Percentiles rank a stretch among this genome's conserved stretches.
These are phyloP conservation scores for Trichophyton verrucosum DNA, from an alignment of 2,329 filamentous ascomycete genomes.

Conservation along the genomic window DNA sequence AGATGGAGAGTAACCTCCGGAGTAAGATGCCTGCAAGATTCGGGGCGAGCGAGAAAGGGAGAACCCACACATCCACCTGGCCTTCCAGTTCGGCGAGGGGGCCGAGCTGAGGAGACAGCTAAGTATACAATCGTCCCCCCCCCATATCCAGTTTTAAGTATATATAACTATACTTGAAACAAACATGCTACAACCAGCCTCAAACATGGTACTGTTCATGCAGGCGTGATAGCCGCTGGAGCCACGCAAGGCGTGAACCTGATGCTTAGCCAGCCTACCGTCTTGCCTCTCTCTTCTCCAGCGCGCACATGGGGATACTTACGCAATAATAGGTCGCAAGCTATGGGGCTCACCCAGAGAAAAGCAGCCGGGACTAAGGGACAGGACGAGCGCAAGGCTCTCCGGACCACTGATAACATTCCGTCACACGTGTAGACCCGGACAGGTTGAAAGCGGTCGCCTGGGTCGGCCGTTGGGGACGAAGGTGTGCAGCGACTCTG, in stretches of 20 bases:
- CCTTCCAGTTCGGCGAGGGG: neutral
- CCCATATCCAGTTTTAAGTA: neutral
- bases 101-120: neutral
- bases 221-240: constrained; percentile 3
- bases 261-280: neutral
- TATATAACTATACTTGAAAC: neutral
- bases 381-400: neutral
- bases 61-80: neutral
- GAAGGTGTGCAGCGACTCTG: neutral
- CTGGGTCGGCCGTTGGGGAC: neutral
- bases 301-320: neutral
- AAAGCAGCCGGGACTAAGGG: neutral
- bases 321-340: neutral
- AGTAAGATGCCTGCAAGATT: neutral
- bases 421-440: neutral
- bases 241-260: neutral
- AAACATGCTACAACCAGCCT: neutral
- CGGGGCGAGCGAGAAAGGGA: neutral
- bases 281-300: neutral
- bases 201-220: neutral
- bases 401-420: neutral
- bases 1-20: too few relatives aligned
- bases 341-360: neutral
- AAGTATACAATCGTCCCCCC: too few relatives aligned
- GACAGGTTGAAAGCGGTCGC: neutral